Evolutionary conservation across 140 eudicot species (phyloP), one percentile per base, ranked within the genome.

Genomic region (Erigeron philadelphicus): DNA sequence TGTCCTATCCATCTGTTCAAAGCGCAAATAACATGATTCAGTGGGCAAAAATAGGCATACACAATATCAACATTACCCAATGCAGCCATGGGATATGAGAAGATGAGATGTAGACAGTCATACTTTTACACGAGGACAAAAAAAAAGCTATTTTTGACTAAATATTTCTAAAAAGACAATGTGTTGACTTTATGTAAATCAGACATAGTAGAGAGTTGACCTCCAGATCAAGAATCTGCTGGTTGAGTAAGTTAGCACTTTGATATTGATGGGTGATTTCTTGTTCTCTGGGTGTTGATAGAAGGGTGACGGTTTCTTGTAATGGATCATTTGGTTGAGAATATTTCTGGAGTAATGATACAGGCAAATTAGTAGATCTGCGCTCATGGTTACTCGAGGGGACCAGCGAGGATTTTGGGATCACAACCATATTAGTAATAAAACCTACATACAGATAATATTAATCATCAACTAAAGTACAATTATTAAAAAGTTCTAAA

Each of bases 221-320:
- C 86, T 81, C 70, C 61, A 81, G 44, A 66, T 81, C 86, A 60
- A 70, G 66, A 61, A 70, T 71, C 61, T 81, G 86, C 50, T 66
- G 76, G 78, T 65, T 66, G 63, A 81, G 48, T 47, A 74, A 66
- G 41, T 70, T 15, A 59, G 76, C 75, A 70, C 75, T 81, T 76
- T 76, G 76, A 66, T 74, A 81, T 38, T 45, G 75, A 25, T 42
- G 71, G 62, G 43, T 53, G 43, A 31, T 38, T 21, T 70, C 71
- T 46, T 72, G 77, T 44, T 54, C 65, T 48, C n/a, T 23, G 7
- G 76, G 35, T 49, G 83, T 70, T 44, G 83, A 64, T 78, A 71
- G 8, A 46, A 81, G 66, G 52, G 80, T 78, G 42, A 75, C 47
- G 46, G 66, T 81, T 57, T 70, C 63, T 25, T 56, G 53, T 44